Evolutionary conservation across 192 early-diverging fungal genomes (phyloP).

Genomic region (Obelidium mucronatum): DNA sequence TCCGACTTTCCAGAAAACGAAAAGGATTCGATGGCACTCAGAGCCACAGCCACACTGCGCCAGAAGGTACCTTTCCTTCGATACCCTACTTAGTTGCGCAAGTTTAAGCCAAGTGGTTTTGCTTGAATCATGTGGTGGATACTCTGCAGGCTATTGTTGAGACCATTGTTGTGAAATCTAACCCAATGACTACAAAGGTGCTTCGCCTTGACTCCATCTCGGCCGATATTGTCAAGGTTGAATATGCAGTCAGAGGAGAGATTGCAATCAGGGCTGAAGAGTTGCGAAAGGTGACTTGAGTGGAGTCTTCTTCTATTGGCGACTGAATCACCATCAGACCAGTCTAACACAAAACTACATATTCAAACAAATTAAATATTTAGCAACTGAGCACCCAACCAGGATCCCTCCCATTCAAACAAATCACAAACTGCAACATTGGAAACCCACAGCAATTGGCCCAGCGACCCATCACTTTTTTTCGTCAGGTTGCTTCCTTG

Average conservation of each 20-base stretch:
- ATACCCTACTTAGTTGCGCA: too few species aligned
- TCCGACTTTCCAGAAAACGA: too few species aligned
- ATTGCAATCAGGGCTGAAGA: conserved; percentile 93
- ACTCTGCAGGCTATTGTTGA: too few species aligned
- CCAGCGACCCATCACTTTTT: conserved; percentile 94
- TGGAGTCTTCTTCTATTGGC: neutral
- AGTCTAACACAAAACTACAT: neutral
- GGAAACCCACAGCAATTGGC: conserved; percentile 92
- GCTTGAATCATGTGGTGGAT: too few species aligned
- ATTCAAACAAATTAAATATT: too few species aligned
- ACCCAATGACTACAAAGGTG: too few species aligned
- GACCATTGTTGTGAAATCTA: too few species aligned
- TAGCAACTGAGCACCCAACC: conserved; percentile 34
- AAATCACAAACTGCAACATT: conserved; percentile 85
- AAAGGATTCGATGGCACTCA: too few species aligned
- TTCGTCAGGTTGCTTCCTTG: conserved; percentile 92
- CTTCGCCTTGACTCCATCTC: conserved; percentile 43
- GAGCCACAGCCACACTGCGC: too few species aligned
- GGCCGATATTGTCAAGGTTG: conserved; percentile 60
- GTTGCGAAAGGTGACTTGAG: conserved; percentile 58
- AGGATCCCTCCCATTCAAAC: conserved; percentile 66
- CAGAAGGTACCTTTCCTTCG: too few species aligned
- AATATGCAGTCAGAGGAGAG: conserved; percentile 97
- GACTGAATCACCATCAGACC: neutral
- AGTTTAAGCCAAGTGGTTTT: too few species aligned